A percentile compares a stretch with the other conserved stretches of the same genome.
Evolutionary conservation across 176 grass and related monocot species (phyloP).

Genomic region (Rhynchospora breviuscula): DNA sequence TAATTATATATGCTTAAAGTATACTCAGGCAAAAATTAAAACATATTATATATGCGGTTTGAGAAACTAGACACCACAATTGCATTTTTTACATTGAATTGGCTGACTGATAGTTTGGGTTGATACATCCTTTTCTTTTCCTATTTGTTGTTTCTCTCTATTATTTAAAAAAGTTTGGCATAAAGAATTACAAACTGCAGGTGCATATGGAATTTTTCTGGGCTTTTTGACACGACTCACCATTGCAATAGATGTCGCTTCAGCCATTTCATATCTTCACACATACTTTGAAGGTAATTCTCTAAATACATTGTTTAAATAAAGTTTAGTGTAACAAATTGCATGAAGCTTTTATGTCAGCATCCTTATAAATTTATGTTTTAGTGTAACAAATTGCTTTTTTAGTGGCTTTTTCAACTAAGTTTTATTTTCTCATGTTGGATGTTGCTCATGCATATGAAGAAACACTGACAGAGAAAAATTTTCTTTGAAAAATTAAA

Average conservation of each 20-base stretch:
- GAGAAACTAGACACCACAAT: background rate
- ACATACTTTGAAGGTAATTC: background rate
- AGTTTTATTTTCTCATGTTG: background rate
- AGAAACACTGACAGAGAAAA: background rate
- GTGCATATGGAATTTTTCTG: background rate
- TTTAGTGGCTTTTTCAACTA: background rate
- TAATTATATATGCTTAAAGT: background rate
- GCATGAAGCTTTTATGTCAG: background rate
- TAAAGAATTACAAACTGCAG: background rate
- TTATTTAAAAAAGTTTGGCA: background rate
- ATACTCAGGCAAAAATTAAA: background rate
- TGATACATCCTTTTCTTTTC: background rate
- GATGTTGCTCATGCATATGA: background rate
- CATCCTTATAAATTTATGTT: background rate
- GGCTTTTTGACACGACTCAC: background rate
- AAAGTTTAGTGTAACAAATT: too few species aligned
- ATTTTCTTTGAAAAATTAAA: background rate
- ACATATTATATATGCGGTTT: background rate
- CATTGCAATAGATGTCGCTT: constrained; percentile 15
- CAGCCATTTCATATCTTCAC: constrained; percentile 11
- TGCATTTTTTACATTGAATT: background rate
- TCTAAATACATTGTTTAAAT: background rate
- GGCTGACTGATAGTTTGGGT: too few species aligned
- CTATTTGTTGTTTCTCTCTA: background rate
- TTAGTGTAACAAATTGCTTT: background rate